Evolutionary conservation across 495 filamentous ascomycete species (phyloP).

Genomic region (Penicillium salamii): DNA sequence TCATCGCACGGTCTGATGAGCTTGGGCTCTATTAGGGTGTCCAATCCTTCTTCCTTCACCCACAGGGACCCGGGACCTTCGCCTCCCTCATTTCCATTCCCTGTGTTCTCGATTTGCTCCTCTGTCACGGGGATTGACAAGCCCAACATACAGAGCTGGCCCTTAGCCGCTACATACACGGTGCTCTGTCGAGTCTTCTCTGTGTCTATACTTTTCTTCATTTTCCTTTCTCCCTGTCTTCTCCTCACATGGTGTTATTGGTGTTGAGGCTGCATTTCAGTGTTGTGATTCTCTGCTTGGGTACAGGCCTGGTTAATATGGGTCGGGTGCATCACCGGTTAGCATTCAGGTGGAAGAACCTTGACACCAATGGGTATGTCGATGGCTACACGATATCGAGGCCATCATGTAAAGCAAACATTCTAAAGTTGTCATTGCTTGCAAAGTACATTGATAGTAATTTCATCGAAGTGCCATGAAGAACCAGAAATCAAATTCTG

Average conservation of each 20-base stretch:
- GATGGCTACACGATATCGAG: background rate
- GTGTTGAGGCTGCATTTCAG: slow-evolving; percentile 13
- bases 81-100: background rate
- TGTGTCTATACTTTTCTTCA: slow-evolving; percentile 21
- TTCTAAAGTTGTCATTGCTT: slow-evolving; percentile 19
- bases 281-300: slow-evolving; percentile 11
- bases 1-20: background rate
- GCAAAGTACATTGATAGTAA: slow-evolving; percentile 20
- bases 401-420: slow-evolving; percentile 23
- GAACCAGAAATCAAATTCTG: no score
- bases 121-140: background rate
- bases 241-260: slow-evolving; percentile 8
- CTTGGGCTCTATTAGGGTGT: no score
- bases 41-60: background rate
- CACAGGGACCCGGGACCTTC: background rate
- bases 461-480: slow-evolving; percentile 9
- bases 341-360: slow-evolving; percentile 1
- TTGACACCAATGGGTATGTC: slow-evolving; percentile 1
- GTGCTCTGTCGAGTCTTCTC: slow-evolving; percentile 7
- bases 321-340: slow-evolving; percentile 2
- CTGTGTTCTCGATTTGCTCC: slow-evolving; percentile 6
- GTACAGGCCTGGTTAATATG: background rate
- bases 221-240: background rate
- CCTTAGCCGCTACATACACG: slow-evolving; percentile 17
- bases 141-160: slow-evolving; percentile 5